Conservation (phyloP, 2,329 filamentous ascomycete genomes). For the Endoconidiophora laricicola region DNA sequence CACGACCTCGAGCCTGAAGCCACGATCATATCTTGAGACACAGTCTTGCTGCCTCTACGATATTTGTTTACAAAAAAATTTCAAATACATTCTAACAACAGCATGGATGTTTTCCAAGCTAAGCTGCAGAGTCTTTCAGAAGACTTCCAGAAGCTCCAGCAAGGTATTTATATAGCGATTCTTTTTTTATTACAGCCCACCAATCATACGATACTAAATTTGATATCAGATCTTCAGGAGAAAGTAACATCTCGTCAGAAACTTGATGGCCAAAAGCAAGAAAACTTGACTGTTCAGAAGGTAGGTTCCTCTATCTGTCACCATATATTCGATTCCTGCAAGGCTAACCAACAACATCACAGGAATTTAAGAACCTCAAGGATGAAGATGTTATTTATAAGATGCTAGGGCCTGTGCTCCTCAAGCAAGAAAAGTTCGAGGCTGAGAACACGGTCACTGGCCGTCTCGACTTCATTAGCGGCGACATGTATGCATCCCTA, state of each 20-base stretch:
- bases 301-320: slow-evolving; percentile 25
- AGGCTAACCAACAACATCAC: neutral
- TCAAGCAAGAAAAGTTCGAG: slow-evolving; percentile 89
- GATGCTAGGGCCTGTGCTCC: slow-evolving; percentile 73
- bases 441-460: slow-evolving; percentile 83
- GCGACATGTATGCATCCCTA: slow-evolving; percentile 61
- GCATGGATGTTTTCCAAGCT: slow-evolving; percentile 61
- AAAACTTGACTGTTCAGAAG: slow-evolving; percentile 77
- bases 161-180: slow-evolving; percentile 36
- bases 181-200: neutral
- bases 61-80: neutral
- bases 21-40: neutral
- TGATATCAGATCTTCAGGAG: slow-evolving; percentile 53
- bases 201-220: slow-evolving; percentile 5
- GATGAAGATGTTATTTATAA: slow-evolving; percentile 90
- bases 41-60: no score
- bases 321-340: neutral
- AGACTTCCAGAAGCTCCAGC: slow-evolving; percentile 73
- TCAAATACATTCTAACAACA: slow-evolving; percentile 10
- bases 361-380: slow-evolving; percentile 70
- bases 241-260: slow-evolving; percentile 69
- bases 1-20: neutral
- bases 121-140: slow-evolving; percentile 70
- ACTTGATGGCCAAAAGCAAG: slow-evolving; percentile 84
- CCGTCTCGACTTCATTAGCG: slow-evolving; percentile 77